Percentiles rank a stretch among this genome's conserved stretches.
These are phyloP conservation scores for Daedalea quercina DNA, from an alignment of 768 basidiomycete species.

Conservation along the genomic window DNA sequence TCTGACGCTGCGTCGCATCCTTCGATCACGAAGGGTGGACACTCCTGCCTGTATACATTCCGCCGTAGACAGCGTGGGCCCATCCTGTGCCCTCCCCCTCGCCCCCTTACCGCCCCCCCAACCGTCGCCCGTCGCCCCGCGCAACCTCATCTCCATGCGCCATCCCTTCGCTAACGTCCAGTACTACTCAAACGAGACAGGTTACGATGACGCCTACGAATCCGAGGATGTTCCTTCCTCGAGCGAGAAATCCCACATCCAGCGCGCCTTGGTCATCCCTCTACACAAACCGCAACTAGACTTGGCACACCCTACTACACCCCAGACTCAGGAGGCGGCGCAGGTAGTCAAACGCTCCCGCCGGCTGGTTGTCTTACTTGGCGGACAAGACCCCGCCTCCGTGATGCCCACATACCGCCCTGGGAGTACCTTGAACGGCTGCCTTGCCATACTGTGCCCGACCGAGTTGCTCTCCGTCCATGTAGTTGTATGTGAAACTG, in stretches of 20 bases:
- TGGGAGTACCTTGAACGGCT: conserved; percentile 18
- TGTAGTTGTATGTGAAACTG: conserved; percentile 9
- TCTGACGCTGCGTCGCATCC: neutral
- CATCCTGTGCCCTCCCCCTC: neutral
- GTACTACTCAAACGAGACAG: neutral
- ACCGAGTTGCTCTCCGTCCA: conserved; percentile 15
- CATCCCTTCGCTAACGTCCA: conserved; percentile 5
- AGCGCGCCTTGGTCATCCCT: neutral
- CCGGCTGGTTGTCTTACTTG: conserved; percentile 16
- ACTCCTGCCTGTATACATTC: neutral
- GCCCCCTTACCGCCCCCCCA: neutral
- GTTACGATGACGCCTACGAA: neutral
- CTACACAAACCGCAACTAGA: neutral
- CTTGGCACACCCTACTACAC: neutral
- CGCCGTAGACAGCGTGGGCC: neutral
- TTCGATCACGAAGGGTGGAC: neutral
- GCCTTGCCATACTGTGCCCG: conserved; percentile 15
- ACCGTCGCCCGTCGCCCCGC: neutral
- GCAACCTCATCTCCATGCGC: conserved; percentile 1
- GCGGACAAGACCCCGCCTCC: conserved; percentile 14
- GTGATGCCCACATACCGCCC: conserved; percentile 12
- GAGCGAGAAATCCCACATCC: neutral
- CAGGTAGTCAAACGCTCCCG: conserved; percentile 20
- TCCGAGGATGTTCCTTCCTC: neutral
- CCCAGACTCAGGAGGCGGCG: neutral